Base-by-base conservation (phyloP, 148 eudicot genomes). In the Arctostaphylos glauca region DNA sequence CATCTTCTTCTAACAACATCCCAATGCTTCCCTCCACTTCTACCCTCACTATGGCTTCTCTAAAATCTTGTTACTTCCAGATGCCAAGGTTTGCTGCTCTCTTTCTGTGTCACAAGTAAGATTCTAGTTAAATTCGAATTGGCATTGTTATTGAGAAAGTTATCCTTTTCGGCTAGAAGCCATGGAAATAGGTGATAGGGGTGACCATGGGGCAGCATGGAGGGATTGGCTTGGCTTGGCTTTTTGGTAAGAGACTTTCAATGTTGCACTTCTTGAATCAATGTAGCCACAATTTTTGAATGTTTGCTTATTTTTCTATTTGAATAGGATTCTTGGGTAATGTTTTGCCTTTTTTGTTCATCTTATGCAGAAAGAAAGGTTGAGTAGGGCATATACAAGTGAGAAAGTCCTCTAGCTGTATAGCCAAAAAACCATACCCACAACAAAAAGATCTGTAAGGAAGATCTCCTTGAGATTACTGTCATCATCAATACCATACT, bases 141-240 rank as follows among this genome's bases (percentile, higher is more conserved):
- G 67, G 64, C 46, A 8, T 6, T 71, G 49, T 64, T 62, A 19
- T 80, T 77, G 25, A 41, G 82, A 7, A 86, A 89, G 90, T 86
- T 87, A 89, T 80, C 75, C 90, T 25, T 83, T 89, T 71, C 92
- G 93, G 82, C 92, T 91, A 84, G 95, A 92, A 83, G 95, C 93
- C 85, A 58, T 88, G 83, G 93, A 89, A 86, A 88, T 93, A 90
- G 91, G 86, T 78, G 76, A 74, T 77, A 64, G 58, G 58, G 73
- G 82, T 85, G 82, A 77, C 77, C 78, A 41, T 62, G 77, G 77
- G 81, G 81, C 87, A 86, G 88, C 71, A 80, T 83, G 84, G 66
- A 90, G 93, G 90, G 86, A 86, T 88, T 85, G 86, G 77, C 84
- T 71, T 85, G 86, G 77, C 84, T 71, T 88, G 85, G 85, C 81